phyloP scores from a whole-genome alignment of 257 asterid species.

The Capsicum baccatum region DNA sequence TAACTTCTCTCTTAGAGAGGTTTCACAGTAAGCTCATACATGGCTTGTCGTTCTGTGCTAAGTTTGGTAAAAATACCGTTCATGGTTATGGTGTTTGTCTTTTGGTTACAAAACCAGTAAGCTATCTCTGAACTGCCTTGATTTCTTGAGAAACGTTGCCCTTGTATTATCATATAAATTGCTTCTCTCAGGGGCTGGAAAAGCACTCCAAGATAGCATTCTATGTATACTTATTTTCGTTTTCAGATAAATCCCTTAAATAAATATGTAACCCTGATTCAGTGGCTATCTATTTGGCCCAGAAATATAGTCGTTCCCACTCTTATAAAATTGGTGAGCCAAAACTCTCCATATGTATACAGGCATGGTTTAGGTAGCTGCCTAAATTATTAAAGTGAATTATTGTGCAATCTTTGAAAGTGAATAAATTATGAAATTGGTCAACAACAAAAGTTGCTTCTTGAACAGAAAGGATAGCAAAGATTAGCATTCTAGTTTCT shows the following conservation, averaged over 20 bases:
- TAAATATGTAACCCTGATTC: not conserved
- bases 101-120: slow-evolving; percentile 4
- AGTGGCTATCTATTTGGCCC: not conserved
- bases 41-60: not conserved
- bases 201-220: not conserved
- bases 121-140: slow-evolving; percentile 14
- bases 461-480: no score
- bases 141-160: not conserved
- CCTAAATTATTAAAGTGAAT: slow-evolving; percentile 35
- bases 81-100: not conserved
- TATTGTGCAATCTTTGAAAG: no score
- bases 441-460: no score
- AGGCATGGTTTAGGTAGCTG: slow-evolving; percentile 96
- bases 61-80: not conserved
- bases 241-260: not conserved
- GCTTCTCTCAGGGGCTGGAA: not conserved
- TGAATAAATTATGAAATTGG: no score
- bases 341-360: slow-evolving; percentile 24
- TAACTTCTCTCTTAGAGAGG: not conserved
- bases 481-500: no score
- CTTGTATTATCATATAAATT: no score
- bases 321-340: not conserved
- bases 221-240: not conserved
- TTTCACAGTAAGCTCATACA: not conserved
- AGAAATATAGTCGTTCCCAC: not conserved